Evolutionary conservation across 495 filamentous ascomycete genomes (phyloP), one percentile per base, ranked within the genome.

Genomic region (Penicillium malachiteum): DNA sequence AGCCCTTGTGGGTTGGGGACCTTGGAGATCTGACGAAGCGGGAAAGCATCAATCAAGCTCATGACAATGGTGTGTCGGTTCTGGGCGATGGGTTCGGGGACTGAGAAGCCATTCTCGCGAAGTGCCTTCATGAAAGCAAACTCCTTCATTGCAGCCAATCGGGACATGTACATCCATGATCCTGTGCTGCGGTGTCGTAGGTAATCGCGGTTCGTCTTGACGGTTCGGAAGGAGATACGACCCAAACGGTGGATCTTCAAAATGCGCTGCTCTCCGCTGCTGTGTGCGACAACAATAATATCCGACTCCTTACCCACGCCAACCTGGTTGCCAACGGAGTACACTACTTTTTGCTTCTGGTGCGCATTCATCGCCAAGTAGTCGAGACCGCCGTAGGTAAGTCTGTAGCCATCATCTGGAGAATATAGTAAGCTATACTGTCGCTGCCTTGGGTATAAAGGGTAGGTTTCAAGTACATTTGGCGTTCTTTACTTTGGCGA

Each of bases 301-400:
- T 99, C 94, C 61, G 85, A 90, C 75, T 99, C 94, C 75, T 99
- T 99, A 61, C 94, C 94, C 7, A 97, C 90, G 50, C 95, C 94
- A 59, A 99, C 88, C 65, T 96, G 92, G 74, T 88, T 93, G 47
- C 94, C 94, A 21, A 96, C 90, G 54, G 87, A 92, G 81, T 96
- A 97, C 41, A 97, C 81, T 59, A 76, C 79, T 50, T 84, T 83
- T 54, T 84, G 78, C 64, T 87, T 88, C 16, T 91, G 85, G 73
- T 96, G 88, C 7, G 91, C 85, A 68, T 97, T 87, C 50, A 99
- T 81, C 9, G 94, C 90, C 13, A 97, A 85, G 71, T 99, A 99
- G 76, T 99, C 94, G 38, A 97, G 85, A 3, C 94, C 94, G 59
- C 94, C 94, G 72, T 97, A 97, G 18, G 93, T 95, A 18, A 99